A percentile compares a stretch with the other conserved stretches of the same genome.
phyloP scores from a whole-genome alignment of 2,329 filamentous ascomycete genomes.

The Oidium heveae region DNA sequence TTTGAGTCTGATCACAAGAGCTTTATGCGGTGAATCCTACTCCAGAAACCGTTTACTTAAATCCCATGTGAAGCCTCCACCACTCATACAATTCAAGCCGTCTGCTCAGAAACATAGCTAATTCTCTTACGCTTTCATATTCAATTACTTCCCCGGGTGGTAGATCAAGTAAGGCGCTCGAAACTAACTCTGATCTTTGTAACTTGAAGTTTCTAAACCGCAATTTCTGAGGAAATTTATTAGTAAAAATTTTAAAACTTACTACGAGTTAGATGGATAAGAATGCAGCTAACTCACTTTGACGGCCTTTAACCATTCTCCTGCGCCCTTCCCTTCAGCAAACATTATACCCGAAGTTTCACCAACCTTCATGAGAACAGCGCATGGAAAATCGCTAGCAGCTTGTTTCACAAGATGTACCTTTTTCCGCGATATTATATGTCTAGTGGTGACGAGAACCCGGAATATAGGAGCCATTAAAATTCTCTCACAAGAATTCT shows the following conservation, averaged over 20 bases:
- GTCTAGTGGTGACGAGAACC: slow-evolving; percentile 51
- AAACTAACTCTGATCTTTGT: slow-evolving; percentile 8
- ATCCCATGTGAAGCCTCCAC: slow-evolving; percentile 12
- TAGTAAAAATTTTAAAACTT: neutral
- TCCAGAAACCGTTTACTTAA: neutral
- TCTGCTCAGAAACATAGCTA: slow-evolving; percentile 6
- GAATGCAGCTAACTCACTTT: slow-evolving; percentile 5
- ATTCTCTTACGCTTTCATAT: slow-evolving; percentile 7
- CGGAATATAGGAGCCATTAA: slow-evolving; percentile 2
- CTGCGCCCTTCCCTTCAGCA: slow-evolving; percentile 22
- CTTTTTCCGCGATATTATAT: slow-evolving; percentile 62
- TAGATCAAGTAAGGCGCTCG: slow-evolving; percentile 3
- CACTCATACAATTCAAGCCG: slow-evolving; percentile 7
- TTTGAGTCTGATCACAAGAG: too few species aligned
- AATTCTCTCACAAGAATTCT: too few species aligned
- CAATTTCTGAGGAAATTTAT: slow-evolving; percentile 6
- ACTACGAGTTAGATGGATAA: too few species aligned
- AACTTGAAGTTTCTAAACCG: slow-evolving; percentile 12
- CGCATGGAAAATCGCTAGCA: slow-evolving; percentile 29
- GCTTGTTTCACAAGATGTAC: slow-evolving; percentile 36
- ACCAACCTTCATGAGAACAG: slow-evolving; percentile 40
- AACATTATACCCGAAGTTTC: slow-evolving; percentile 58
- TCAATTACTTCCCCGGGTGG: slow-evolving; percentile 6
- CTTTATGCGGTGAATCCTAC: too few species aligned
- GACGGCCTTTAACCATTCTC: slow-evolving; percentile 10